Evolutionary conservation across 805 yeast species (phyloP), one percentile per base, ranked within the genome.

Genomic region (Myxozyma melibiosi): DNA sequence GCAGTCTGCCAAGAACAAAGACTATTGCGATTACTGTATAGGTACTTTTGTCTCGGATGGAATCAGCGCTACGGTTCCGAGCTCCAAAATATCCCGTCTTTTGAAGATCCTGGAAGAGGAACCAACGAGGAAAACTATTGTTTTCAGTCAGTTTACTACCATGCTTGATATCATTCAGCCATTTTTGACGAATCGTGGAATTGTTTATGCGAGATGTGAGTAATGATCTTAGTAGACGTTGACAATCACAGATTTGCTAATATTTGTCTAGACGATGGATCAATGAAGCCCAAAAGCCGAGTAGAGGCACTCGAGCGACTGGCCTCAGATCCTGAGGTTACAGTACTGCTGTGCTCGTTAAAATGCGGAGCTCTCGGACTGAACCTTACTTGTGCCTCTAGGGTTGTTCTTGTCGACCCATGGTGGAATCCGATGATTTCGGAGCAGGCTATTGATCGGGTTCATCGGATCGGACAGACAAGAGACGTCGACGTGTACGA

Each of bases 121-220:
- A 42, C 83, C 85, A 0, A 81, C 76, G 31, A 96, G 90, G 63
- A 94, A 94, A 71, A 88, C 97, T 0, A 94, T 94, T 75, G 98
- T 94, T 7, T 94, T 94, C 67, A 91, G 98, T 0, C 99, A 94
- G 72, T 94, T 94, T 71, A 94, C 98, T 0, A 85, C 96, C 38
- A 94, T 94, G 97, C 74, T 94, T 56, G 99, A 94, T 72, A 74
- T 94, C 51, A 90, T 94, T 4, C 98, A 94, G 69, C 74, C 81
- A 48, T 79, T 83, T 8, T 73, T 95, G 65, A 72, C 72, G 9
- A 73, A 75, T 4, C 76, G 78, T 18, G 68, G 75, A 0, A 76
- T 86, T 14, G 74, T 72, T 4, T 83, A 72, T 68, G 73, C 88
- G 42, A 74, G 88, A 57, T 94, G 64, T 60, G 33, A 49, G 64